Percentiles rank a stretch among this genome's conserved stretches.
phyloP scores from a whole-genome alignment of 768 basidiomycete species.

The Baorangia bicolor region DNA sequence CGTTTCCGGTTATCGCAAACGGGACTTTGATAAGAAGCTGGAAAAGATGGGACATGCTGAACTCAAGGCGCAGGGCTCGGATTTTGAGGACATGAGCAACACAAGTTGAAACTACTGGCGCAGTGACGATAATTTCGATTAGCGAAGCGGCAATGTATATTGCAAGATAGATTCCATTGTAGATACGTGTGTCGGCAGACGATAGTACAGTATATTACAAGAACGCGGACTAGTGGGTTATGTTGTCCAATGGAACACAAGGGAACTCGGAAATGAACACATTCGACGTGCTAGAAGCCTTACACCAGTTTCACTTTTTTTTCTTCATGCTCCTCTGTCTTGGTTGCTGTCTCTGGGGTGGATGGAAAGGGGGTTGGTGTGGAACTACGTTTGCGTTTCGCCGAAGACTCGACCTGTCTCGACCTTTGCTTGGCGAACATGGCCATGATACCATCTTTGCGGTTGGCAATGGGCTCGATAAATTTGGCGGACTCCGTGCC shows the following conservation, averaged over 20 bases:
- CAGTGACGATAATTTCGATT: neutral
- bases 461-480: slow-evolving; percentile 72
- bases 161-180: neutral
- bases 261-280: neutral
- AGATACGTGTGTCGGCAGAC: neutral
- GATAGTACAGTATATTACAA: slow-evolving; percentile 14
- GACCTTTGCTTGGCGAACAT: slow-evolving; percentile 70
- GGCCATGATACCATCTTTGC: slow-evolving; percentile 84
- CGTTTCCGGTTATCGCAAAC: slow-evolving; percentile 78
- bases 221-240: neutral
- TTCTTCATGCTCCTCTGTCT: slow-evolving; percentile 14
- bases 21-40: slow-evolving; percentile 87
- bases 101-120: neutral
- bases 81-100: slow-evolving; percentile 19
- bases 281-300: neutral
- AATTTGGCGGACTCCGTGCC: slow-evolving; percentile 80
- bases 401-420: slow-evolving; percentile 12
- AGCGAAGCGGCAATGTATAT: neutral
- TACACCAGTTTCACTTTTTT: slow-evolving; percentile 24
- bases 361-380: slow-evolving; percentile 10
- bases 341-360: neutral
- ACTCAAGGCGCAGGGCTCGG: slow-evolving; percentile 56
- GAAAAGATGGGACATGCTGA: slow-evolving; percentile 82
- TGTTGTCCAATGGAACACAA: neutral
- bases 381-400: slow-evolving; percentile 31